phyloP scores from a whole-genome alignment of 495 filamentous ascomycete genomes.

The Aspergillus sclerotioniger region DNA sequence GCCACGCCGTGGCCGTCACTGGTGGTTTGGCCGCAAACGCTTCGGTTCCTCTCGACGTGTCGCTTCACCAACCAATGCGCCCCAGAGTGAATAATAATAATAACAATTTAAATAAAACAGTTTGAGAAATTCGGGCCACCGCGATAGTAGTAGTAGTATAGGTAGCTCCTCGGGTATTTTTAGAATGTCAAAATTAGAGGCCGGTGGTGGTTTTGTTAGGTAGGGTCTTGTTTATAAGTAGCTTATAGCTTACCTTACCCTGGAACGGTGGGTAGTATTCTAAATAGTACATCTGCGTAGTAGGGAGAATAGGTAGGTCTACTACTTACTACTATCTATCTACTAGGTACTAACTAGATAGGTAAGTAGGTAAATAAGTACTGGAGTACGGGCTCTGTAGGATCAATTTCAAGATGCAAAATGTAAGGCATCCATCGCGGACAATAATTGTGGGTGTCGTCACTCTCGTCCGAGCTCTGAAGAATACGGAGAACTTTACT shows the following conservation, averaged over 20 bases:
- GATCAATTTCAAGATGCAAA: background rate
- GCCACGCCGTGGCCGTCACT: conserved; percentile 13
- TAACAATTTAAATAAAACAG: background rate
- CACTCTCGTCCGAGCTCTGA: background rate
- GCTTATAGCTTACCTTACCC: too few species aligned
- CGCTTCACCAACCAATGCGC: conserved; percentile 4
- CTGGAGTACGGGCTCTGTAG: background rate
- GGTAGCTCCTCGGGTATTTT: conserved; percentile 1
- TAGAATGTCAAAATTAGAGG: background rate
- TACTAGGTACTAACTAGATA: too few species aligned
- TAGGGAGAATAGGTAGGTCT: too few species aligned
- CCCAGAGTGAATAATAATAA: background rate
- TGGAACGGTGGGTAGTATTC: too few species aligned
- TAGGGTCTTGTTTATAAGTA: too few species aligned
- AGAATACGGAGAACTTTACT: too few species aligned
- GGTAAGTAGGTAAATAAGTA: background rate
- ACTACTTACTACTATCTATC: too few species aligned
- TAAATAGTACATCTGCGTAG: too few species aligned
- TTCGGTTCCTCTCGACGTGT: conserved; percentile 17
- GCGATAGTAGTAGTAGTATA: too few species aligned
- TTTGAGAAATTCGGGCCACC: background rate
- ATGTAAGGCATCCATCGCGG: background rate
- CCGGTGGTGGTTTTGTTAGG: too few species aligned
- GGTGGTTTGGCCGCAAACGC: conserved; percentile 18
- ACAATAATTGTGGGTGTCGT: background rate